phyloP scores from a whole-genome alignment of 495 filamentous ascomycete species.

The Hypoxylon fuscum region DNA sequence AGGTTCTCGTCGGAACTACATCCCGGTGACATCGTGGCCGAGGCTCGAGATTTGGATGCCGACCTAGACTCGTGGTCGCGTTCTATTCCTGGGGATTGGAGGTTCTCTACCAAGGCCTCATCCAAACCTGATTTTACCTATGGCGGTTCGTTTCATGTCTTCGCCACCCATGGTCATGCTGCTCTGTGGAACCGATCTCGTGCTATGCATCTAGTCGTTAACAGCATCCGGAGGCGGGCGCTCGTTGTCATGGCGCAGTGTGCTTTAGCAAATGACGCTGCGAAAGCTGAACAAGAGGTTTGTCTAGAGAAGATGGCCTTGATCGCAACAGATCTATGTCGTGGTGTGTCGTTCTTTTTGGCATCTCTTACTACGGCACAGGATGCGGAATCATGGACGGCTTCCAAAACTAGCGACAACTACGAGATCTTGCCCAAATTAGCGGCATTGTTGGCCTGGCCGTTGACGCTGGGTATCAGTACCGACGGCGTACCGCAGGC shows the following conservation, averaged over 20 bases:
- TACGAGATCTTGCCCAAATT: slow-evolving; percentile 33
- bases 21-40: slow-evolving; percentile 21
- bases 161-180: slow-evolving; percentile 39
- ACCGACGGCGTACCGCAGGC: slow-evolving; percentile 27
- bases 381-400: neutral
- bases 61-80: slow-evolving; percentile 28
- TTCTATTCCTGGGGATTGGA: slow-evolving; percentile 17
- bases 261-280: slow-evolving; percentile 3
- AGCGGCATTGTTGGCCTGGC: slow-evolving; percentile 41
- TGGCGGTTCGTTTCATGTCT: slow-evolving; percentile 23
- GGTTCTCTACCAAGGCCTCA: neutral
- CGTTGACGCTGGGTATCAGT: slow-evolving; percentile 39
- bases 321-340: slow-evolving; percentile 33
- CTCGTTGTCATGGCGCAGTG: slow-evolving; percentile 15
- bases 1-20: slow-evolving; percentile 15
- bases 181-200: slow-evolving; percentile 43
- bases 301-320: slow-evolving; percentile 30
- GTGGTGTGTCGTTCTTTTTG: slow-evolving; percentile 34
- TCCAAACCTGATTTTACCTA: neutral
- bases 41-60: slow-evolving; percentile 27
- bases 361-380: neutral
- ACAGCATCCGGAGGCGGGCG: slow-evolving; percentile 34
- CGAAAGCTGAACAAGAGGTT: slow-evolving; percentile 10
- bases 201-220: slow-evolving; percentile 38
- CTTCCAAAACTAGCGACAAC: too few relatives aligned